Conservation (phyloP, 345 rosid species). For the Brassica carinata region DNA sequence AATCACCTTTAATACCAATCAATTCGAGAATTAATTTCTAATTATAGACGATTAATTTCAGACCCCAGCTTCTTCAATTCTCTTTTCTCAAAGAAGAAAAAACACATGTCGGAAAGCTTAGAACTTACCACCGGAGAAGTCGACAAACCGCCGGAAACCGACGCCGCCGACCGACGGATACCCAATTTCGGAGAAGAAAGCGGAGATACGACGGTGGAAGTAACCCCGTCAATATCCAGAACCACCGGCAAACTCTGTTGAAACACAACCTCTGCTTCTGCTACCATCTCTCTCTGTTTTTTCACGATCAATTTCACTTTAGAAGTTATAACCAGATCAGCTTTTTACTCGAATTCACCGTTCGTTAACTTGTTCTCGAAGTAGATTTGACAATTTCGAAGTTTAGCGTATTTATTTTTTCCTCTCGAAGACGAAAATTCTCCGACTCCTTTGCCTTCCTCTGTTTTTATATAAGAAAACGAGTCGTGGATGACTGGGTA, state of each 20-base stretch:
- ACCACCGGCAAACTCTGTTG: conserved; percentile 56
- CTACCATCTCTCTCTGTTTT: conserved; percentile 53
- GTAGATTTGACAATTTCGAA: conserved; percentile 35
- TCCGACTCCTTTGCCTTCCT: not conserved
- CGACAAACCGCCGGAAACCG: conserved; percentile 47
- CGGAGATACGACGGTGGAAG: conserved; percentile 33
- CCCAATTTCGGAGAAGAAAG: conserved; percentile 47
- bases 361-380: conserved; percentile 19
- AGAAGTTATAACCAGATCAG: not conserved
- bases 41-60: not conserved
- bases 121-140: conserved; percentile 49
- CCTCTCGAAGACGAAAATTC: conserved; percentile 30
- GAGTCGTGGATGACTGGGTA: conserved; percentile 21
- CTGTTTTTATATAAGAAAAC: not conserved
- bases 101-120: not conserved
- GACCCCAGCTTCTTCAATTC: not conserved
- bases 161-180: conserved; percentile 44
- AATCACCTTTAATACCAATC: not conserved
- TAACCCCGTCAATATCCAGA: conserved; percentile 48
- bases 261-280: conserved; percentile 64
- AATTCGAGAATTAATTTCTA: not conserved
- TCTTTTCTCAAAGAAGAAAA: not conserved
- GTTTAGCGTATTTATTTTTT: conserved; percentile 13
- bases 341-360: conserved; percentile 12
- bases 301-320: conserved; percentile 11